phyloP scores from a whole-genome alignment of 2,329 filamentous ascomycete species.

The Periglandula ipomoeae region DNA sequence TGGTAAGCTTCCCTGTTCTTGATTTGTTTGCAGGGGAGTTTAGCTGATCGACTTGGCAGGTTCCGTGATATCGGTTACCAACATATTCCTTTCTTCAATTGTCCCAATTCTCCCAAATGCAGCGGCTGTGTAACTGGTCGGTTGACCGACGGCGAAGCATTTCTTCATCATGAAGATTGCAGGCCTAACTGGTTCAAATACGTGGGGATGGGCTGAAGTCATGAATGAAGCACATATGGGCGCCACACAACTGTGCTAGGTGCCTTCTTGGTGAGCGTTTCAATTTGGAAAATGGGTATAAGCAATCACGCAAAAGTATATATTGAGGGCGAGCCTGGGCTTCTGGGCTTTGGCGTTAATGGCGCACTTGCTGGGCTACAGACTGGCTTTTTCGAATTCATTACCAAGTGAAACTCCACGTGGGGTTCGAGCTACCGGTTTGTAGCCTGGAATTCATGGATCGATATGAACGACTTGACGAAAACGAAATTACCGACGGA shows the following conservation, averaged over 20 bases:
- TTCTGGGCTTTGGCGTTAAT: constrained; percentile 6
- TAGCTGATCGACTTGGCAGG: constrained; percentile 42
- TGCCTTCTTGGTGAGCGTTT: neutral
- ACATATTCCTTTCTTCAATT: constrained; percentile 98
- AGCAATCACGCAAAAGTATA: neutral
- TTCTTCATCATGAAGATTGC: constrained; percentile 85
- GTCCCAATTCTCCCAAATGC: constrained; percentile 92
- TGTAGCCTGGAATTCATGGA: neutral
- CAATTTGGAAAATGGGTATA: neutral
- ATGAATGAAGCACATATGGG: neutral
- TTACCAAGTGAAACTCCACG: neutral
- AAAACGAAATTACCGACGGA: neutral
- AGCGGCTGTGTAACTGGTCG: constrained; percentile 76
- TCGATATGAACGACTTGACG: constrained; percentile 5
- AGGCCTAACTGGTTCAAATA: constrained; percentile 96
- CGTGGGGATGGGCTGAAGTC: constrained; percentile 63
- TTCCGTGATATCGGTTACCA: constrained; percentile 99
- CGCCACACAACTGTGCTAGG: neutral
- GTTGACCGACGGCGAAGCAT: constrained; percentile 81
- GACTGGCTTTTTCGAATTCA: neutral
- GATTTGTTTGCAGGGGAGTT: neutral
- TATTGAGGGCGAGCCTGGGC: neutral
- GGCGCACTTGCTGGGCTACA: constrained; percentile 5
- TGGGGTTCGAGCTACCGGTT: neutral
- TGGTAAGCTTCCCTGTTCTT: constrained; percentile 52